Conservation (phyloP, 169 alveolate species). For the Eimeria necatrix region DNA sequence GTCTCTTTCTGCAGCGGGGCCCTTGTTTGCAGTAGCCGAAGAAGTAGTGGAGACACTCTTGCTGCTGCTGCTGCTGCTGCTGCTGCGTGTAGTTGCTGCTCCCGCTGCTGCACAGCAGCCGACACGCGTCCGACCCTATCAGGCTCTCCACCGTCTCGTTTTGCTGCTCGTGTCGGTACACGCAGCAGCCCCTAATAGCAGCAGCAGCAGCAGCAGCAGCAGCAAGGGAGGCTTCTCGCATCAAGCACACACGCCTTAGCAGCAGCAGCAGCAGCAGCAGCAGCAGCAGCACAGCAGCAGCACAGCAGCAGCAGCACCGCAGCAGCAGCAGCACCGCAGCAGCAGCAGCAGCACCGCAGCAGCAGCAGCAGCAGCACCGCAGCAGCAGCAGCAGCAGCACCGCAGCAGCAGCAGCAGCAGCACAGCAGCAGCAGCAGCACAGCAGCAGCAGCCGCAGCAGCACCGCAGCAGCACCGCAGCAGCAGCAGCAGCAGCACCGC, state of each 20-base stretch:
- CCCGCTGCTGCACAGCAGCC: slow-evolving; percentile 78
- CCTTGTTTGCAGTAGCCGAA: slow-evolving; percentile 91
- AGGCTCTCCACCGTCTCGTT: slow-evolving; percentile 48
- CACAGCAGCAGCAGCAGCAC: neutral
- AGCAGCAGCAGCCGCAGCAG: slow-evolving; percentile 5
- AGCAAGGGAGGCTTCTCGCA: neutral
- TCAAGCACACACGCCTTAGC: too few species aligned
- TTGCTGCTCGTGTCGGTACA: slow-evolving; percentile 52
- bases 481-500: slow-evolving; percentile 30
- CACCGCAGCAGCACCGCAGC: neutral
- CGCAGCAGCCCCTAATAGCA: slow-evolving; percentile 54
- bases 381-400: neutral
- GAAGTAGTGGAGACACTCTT: slow-evolving; percentile 86
- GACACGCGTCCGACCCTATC: slow-evolving; percentile 1
- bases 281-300: neutral
- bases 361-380: slow-evolving; percentile 10
- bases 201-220: slow-evolving; percentile 33
- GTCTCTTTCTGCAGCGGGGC: slow-evolving; percentile 86
- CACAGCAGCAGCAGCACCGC: neutral
- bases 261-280: slow-evolving; percentile 3
- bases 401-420: slow-evolving; percentile 14
- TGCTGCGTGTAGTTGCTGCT: slow-evolving; percentile 24
- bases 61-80: slow-evolving; percentile 78
- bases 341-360: neutral
- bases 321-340: slow-evolving; percentile 54